Base-by-base conservation (phyloP, 148 eudicot species). In the Fallopia convolvulus region DNA sequence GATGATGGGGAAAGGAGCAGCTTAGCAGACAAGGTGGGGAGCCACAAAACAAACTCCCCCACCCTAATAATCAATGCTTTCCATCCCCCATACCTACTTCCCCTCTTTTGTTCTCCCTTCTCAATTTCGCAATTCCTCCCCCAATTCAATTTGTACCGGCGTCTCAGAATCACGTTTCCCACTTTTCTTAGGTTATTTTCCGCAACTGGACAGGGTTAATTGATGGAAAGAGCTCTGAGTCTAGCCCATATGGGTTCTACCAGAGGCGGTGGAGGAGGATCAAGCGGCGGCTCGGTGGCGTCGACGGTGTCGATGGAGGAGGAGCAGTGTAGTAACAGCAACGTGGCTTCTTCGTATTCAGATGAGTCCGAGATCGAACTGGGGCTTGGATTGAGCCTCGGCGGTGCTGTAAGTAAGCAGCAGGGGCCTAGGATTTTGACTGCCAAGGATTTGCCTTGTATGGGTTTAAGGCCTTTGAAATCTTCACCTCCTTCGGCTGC, bases 381-480 rank as follows among this genome's bases (percentile, higher is more conserved):
- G 80, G 94, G 97, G 4, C 88, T 91, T 75, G 96, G 93, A 2
- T 75, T 90, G 74, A 87, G 90, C 47, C 88, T 90, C 58, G 90
- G 87, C 72, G 77, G 83, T 8, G 44, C 6, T 33, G 46, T 17
- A 39, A 63, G 75, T 65, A 74, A 71, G 72, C 63, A 20, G 30
- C 48, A 71, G 42, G 77, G 63, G 56, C 78, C 84, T 52, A 84
- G 86, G 85, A 87, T 90, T 74, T 84, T 88, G 85, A 88, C 87
- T 33, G 88, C 92, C 13, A 84, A 88, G 49, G 90, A 90, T 63
- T 80, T 87, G 76, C 77, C 77, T 76, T 82, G 80, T 75, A 68
- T 65, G 74, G 78, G 41, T 76, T 78, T 84, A 32, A 63, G 36
- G 53, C 36, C 83, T 68, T 50, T 70, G 47, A 72, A 84, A 42